Percentiles rank a stretch among this genome's conserved stretches.
Conservation (phyloP, 495 filamentous ascomycete genomes). For the Amniculicola lignicola region DNA sequence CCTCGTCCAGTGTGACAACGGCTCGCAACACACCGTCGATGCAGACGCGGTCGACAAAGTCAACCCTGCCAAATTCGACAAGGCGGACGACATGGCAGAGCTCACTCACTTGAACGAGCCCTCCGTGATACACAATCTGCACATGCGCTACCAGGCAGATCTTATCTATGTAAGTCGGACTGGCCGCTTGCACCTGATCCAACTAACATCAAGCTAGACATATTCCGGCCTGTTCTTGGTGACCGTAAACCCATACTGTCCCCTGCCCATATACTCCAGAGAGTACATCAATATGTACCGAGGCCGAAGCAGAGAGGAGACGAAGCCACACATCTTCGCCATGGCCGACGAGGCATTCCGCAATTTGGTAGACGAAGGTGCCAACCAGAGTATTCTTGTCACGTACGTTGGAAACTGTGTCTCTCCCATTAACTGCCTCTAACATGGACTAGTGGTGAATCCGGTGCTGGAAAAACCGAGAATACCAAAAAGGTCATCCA, state of each 20-base stretch:
- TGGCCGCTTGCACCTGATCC: neutral
- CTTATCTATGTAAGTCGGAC: constrained; percentile 72
- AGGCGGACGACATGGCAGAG: constrained; percentile 98
- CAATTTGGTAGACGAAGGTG: constrained; percentile 89
- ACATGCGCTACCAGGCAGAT: constrained; percentile 89
- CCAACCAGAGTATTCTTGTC: constrained; percentile 96
- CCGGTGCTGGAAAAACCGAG: constrained; percentile 96
- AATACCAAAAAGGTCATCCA: constrained; percentile 99
- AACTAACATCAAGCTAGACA: constrained; percentile 52
- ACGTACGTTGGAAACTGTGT: constrained; percentile 58
- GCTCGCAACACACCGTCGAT: constrained; percentile 85
- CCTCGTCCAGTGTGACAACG: constrained; percentile 90
- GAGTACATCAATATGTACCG: constrained; percentile 98
- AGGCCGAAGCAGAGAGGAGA: constrained; percentile 83
- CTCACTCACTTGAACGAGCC: constrained; percentile 96
- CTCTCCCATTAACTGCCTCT: constrained; percentile 17
- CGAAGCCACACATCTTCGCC: constrained; percentile 94
- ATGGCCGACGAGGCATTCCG: constrained; percentile 98
- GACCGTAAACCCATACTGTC: constrained; percentile 94
- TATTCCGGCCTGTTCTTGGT: constrained; percentile 98
- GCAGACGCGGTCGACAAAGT: constrained; percentile 91
- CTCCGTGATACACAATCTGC: constrained; percentile 95
- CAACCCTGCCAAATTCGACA: constrained; percentile 99
- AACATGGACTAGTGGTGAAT: constrained; percentile 67
- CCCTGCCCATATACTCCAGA: constrained; percentile 90